phyloP scores from a whole-genome alignment of 2,329 filamentous ascomycete species.

The Nemania sp. region DNA sequence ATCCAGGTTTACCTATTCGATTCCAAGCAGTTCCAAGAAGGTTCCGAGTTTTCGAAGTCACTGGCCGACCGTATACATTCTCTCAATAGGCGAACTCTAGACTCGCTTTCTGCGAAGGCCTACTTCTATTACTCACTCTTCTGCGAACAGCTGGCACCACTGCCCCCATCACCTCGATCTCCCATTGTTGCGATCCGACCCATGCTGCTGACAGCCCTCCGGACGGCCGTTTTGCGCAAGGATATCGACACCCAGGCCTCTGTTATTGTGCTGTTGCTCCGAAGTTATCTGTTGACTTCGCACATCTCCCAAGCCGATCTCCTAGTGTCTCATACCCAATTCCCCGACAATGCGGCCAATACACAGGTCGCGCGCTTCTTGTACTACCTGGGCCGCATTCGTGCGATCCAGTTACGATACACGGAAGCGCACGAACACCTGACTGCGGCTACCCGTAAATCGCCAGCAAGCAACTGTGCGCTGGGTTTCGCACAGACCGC shows the following conservation, averaged over 20 bases:
- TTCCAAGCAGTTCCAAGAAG: slow-evolving; percentile 76
- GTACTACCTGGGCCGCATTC: slow-evolving; percentile 95
- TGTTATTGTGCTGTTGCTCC: slow-evolving; percentile 90
- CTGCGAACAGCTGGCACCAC: slow-evolving; percentile 84
- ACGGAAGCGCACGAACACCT: slow-evolving; percentile 96
- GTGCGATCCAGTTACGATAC: slow-evolving; percentile 94
- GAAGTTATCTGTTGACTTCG: slow-evolving; percentile 94
- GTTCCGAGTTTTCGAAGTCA: slow-evolving; percentile 80
- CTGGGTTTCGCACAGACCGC: slow-evolving; percentile 95
- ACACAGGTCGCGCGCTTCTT: slow-evolving; percentile 97
- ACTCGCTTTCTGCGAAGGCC: slow-evolving; percentile 90
- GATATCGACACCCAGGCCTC: slow-evolving; percentile 97
- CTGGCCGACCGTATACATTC: slow-evolving; percentile 84
- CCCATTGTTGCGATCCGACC: slow-evolving; percentile 86
- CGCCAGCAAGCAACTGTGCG: slow-evolving; percentile 84
- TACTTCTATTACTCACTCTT: slow-evolving; percentile 99
- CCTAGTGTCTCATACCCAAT: slow-evolving; percentile 92
- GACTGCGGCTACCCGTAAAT: slow-evolving; percentile 90
- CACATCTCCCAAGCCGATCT: slow-evolving; percentile 97
- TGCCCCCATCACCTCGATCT: slow-evolving; percentile 86
- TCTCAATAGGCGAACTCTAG: slow-evolving; percentile 90
- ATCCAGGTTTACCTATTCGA: slow-evolving; percentile 89
- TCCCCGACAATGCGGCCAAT: slow-evolving; percentile 91
- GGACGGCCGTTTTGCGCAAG: slow-evolving; percentile 94
- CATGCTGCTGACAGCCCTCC: slow-evolving; percentile 81